Evolutionary conservation across 768 basidiomycete species (phyloP).

Genomic region (Kwoniella sp.): DNA sequence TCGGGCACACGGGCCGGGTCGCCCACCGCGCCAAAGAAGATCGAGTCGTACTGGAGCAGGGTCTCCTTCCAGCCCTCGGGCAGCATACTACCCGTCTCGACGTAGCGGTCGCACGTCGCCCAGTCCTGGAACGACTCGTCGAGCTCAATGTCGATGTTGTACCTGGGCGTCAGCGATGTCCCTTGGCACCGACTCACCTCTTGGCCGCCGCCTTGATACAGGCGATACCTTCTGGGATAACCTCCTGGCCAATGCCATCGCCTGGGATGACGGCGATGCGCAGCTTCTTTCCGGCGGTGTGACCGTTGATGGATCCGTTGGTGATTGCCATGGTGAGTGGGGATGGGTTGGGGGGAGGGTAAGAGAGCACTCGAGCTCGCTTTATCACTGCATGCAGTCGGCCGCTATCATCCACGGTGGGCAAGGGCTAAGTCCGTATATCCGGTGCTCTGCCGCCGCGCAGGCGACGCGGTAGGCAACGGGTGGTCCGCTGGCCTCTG

Average conservation of each 20-base stretch:
- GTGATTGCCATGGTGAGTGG: not conserved
- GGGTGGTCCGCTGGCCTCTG: too few species aligned
- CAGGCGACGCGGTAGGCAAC: too few species aligned
- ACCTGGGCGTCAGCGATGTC: conserved; percentile 33
- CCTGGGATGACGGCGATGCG: conserved; percentile 33
- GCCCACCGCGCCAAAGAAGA: conserved; percentile 54
- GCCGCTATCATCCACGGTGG: too few species aligned
- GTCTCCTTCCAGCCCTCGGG: conserved; percentile 44
- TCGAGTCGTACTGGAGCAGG: conserved; percentile 35
- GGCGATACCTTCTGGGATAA: conserved; percentile 55
- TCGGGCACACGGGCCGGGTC: conserved; percentile 56
- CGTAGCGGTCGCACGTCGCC: conserved; percentile 48
- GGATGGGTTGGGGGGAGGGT: not conserved
- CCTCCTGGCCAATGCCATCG: conserved; percentile 55
- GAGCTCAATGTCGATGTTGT: conserved; percentile 54
- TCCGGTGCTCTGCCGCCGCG: too few species aligned
- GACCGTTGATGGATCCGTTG: not conserved
- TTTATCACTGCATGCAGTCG: too few species aligned
- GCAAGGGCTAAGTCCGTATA: too few species aligned
- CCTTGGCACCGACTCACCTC: conserved; percentile 30
- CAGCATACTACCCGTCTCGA: conserved; percentile 54
- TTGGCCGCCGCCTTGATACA: conserved; percentile 52
- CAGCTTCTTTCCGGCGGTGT: not conserved
- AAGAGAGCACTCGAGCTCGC: too few species aligned
- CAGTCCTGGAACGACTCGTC: conserved; percentile 48